Conservation (phyloP, 768 basidiomycete genomes). For the Auricularia cornea region DNA sequence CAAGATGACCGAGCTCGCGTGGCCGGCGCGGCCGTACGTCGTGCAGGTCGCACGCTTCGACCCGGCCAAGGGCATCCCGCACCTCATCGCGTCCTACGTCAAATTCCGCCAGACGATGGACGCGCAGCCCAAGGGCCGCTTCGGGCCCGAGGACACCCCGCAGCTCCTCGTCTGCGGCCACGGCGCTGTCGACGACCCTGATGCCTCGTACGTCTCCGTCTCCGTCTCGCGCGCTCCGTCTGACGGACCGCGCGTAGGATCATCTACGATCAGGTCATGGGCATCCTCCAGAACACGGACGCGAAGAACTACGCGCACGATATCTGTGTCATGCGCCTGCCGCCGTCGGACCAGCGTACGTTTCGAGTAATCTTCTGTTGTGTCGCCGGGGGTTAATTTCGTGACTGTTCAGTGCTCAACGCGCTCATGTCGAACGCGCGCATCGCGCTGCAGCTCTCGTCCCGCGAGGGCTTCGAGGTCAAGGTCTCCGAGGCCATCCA, state of each 20-base stretch:
- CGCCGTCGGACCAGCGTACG: constrained; percentile 64
- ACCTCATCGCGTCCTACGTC: constrained; percentile 81
- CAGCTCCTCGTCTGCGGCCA: constrained; percentile 83
- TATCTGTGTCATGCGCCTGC: constrained; percentile 69
- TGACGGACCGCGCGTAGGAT: too few species aligned
- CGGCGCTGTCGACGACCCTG: constrained; percentile 90
- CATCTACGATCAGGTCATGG: constrained; percentile 74
- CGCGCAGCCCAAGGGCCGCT: constrained; percentile 29
- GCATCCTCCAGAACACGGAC: constrained; percentile 43
- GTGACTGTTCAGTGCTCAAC: constrained; percentile 48
- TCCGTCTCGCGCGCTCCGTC: too few species aligned
- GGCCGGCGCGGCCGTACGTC: constrained; percentile 79
- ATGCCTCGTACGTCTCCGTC: constrained; percentile 39
- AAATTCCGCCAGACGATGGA: constrained; percentile 65
- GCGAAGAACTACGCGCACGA: constrained; percentile 50
- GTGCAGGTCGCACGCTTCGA: constrained; percentile 94
- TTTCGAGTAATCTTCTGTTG: constrained; percentile 33
- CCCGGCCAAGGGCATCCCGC: constrained; percentile 74
- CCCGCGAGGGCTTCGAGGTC: constrained; percentile 94
- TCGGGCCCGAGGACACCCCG: constrained; percentile 47
- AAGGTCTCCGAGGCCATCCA: constrained; percentile 95
- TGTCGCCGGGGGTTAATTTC: not conserved
- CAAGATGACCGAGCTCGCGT: constrained; percentile 70
- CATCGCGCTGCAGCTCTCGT: constrained; percentile 85
- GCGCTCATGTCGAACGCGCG: constrained; percentile 82